A percentile compares a stretch with the other conserved stretches of the same genome.
These are phyloP conservation scores for Wallacemonas sp. DNA, from an alignment of 208 protist species.

Conservation along the genomic window DNA sequence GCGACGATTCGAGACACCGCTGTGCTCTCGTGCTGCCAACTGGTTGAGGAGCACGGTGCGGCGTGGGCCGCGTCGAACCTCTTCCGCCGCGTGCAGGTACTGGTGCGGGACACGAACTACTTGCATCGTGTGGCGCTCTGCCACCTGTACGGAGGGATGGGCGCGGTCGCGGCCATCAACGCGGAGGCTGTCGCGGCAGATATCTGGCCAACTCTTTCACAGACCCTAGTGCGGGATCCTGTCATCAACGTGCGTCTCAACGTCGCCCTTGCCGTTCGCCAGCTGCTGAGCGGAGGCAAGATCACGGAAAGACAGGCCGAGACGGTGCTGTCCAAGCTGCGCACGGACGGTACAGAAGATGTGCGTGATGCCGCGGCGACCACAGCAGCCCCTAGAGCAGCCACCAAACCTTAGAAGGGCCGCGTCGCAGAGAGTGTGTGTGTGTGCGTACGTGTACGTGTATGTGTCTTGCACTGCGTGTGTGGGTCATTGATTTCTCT, in stretches of 20 bases:
- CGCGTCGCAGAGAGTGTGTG: background rate
- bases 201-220: slow-evolving; percentile 64
- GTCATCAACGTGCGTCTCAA: slow-evolving; percentile 87
- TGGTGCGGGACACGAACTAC: slow-evolving; percentile 69
- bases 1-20: slow-evolving; percentile 83
- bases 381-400: slow-evolving; percentile 14
- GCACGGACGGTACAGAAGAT: slow-evolving; percentile 61
- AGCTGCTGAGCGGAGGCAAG: slow-evolving; percentile 48
- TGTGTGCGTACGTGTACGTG: background rate
- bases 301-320: slow-evolving; percentile 47
- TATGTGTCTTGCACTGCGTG: background rate
- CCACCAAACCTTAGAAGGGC: background rate
- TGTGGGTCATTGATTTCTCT: slow-evolving; percentile 11
- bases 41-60: slow-evolving; percentile 65
- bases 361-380: slow-evolving; percentile 57
- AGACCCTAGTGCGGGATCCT: slow-evolving; percentile 56
- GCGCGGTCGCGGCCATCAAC: slow-evolving; percentile 53
- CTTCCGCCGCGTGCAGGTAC: slow-evolving; percentile 60
- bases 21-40: slow-evolving; percentile 78
- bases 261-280: slow-evolving; percentile 62
- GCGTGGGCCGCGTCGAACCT: slow-evolving; percentile 62
- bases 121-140: slow-evolving; percentile 77
- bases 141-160: slow-evolving; percentile 71
- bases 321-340: slow-evolving; percentile 52
- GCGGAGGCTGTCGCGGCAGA: slow-evolving; percentile 36